phyloP scores from a whole-genome alignment of 148 eudicot genomes.

The Camellia japonica region DNA sequence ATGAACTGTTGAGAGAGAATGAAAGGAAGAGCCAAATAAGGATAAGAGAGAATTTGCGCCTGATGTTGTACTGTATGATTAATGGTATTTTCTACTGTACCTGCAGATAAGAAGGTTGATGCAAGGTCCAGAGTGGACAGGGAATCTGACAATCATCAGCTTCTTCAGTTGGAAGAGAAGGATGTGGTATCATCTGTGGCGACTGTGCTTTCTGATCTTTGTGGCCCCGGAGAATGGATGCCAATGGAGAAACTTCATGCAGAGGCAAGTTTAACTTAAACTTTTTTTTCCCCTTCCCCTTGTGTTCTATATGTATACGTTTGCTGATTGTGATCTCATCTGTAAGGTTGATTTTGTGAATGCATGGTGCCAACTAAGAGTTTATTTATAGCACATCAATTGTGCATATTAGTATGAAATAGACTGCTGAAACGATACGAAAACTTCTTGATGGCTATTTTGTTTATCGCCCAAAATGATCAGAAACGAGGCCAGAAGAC shows the following conservation, averaged over 20 bases:
- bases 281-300: not conserved
- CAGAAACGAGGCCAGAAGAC: not conserved
- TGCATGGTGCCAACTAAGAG: not conserved
- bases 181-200: constrained; percentile 88
- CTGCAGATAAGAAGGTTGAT: constrained; percentile 66
- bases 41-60: no score
- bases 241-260: constrained; percentile 85
- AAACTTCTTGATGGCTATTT: not conserved
- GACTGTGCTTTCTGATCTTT: constrained; percentile 71
- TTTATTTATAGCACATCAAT: not conserved
- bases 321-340: not conserved
- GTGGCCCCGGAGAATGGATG: constrained; percentile 99
- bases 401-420: not conserved
- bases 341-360: not conserved
- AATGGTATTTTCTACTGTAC: not conserved
- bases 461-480: not conserved
- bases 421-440: not conserved
- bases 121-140: constrained; percentile 76
- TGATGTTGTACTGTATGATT: not conserved
- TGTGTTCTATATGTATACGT: not conserved
- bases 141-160: constrained; percentile 74
- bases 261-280: constrained; percentile 48
- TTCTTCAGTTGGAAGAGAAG: constrained; percentile 76
- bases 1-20: not conserved
- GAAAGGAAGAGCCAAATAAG: not conserved